Evolutionary conservation across 2,329 filamentous ascomycete genomes (phyloP), one percentile per base, ranked within the genome.

Genomic region (Coleophoma cylindrospora): DNA sequence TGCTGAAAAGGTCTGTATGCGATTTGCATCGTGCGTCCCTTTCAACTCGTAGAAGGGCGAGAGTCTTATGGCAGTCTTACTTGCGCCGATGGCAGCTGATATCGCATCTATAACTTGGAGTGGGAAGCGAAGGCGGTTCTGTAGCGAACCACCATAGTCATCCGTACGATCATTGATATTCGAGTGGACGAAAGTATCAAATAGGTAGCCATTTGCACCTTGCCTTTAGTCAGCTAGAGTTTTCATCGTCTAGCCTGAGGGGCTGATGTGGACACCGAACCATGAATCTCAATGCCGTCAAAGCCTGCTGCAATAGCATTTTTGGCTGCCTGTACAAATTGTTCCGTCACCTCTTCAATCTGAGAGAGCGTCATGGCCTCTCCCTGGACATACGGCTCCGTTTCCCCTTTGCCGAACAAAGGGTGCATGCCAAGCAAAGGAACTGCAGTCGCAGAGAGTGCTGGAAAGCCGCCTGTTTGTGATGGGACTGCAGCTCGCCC

Each of bases 111-210:
- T 68, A 13, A 77, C 72, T 54, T 81, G 76, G 10, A 80, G 51
- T 0, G 67, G 68, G 53, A 81, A 77, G 27, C 75, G 60, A 47
- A 69, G 57, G 50, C 79, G 67, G 55, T 75, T 72, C 66, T 73
- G 68, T 53, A 74, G 68, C 57, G 64, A 66, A 51, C 76, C 68
- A 43, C 72, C 67, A 56, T 76, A 80, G 43, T 68, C 57, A 51
- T 80, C 76, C 1, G 71, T 75, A 1, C 79, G 73, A 45, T 68
- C 68, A 65, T 83, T 83, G 56, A 68, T 68, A 3, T 63, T 70
- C 49, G 75, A 73, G 54, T 79, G 76, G 3, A 73, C 67, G 64
- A 82, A 82, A 55, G 79, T 75, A 49, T 80, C 76, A 22, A 76
- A 65, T 5, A 80, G 65, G 53, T 77, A 79, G 7, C 73, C 71